Conservation (phyloP, 2,329 filamentous ascomycete species). For the Lachnellula suecica region DNA sequence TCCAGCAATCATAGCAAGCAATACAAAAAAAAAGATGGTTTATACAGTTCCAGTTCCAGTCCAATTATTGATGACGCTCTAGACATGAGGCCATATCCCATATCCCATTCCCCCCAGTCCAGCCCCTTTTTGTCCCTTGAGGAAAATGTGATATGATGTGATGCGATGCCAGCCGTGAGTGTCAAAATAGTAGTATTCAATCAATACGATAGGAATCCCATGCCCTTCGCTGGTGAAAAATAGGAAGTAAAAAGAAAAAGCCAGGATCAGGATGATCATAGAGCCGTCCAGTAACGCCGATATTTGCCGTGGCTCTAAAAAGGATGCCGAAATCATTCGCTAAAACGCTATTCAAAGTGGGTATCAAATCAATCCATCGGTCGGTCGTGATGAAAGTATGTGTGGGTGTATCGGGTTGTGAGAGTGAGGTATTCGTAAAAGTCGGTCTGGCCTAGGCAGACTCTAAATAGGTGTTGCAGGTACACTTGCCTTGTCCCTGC, state of each 20-base stretch:
- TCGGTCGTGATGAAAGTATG: conserved; percentile 9
- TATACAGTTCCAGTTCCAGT: neutral
- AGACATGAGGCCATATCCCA: too few relatives aligned
- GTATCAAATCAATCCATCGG: conserved; percentile 34
- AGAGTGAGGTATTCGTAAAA: conserved; percentile 6
- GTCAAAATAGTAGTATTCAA: neutral
- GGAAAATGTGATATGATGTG: neutral
- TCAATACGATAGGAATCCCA: too few relatives aligned
- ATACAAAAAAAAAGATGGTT: neutral
- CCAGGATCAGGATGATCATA: conserved; percentile 1
- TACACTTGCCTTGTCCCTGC: conserved; percentile 24
- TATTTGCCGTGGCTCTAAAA: conserved; percentile 11
- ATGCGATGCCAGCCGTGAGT: neutral
- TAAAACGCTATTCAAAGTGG: conserved; percentile 38
- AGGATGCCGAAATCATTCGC: conserved; percentile 28
- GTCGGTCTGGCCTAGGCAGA: conserved; percentile 5
- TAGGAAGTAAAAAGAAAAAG: conserved; percentile 1
- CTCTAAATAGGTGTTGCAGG: conserved; percentile 15
- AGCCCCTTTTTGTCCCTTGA: neutral
- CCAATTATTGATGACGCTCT: neutral
- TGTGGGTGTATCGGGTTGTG: conserved; percentile 13
- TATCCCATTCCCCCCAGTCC: neutral
- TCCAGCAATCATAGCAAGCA: too few relatives aligned
- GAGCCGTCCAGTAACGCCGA: conserved; percentile 11
- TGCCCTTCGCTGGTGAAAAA: neutral